phyloP scores from a whole-genome alignment of 2,329 filamentous ascomycete genomes.

The Neopestalotiopsis sp. region DNA sequence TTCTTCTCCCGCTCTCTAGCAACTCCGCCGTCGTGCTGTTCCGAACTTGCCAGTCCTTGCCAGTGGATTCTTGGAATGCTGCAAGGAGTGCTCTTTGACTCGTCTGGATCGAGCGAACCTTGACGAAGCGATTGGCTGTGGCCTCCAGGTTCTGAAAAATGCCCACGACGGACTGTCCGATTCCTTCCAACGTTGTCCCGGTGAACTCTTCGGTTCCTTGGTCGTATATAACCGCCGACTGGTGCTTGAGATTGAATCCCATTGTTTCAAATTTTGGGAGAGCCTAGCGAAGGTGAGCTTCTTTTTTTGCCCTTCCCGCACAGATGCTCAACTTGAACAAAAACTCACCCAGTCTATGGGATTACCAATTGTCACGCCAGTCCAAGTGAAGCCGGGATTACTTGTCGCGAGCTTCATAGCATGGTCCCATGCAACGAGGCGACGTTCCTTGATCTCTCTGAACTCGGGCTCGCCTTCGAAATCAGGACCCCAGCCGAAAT shows the following conservation, averaged over 20 bases:
- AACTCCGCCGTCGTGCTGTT: slow-evolving; percentile 24
- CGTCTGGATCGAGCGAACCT: slow-evolving; percentile 33
- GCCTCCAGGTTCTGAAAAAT: slow-evolving; percentile 12
- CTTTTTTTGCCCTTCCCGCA: background rate
- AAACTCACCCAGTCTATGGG: slow-evolving; percentile 38
- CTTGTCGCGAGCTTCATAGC: slow-evolving; percentile 26
- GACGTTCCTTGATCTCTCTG: slow-evolving; percentile 23
- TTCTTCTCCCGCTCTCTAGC: slow-evolving; percentile 28
- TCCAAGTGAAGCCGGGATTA: slow-evolving; percentile 34
- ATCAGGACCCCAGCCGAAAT: slow-evolving; percentile 36
- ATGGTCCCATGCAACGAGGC: slow-evolving; percentile 29
- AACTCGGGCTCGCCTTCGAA: slow-evolving; percentile 32
- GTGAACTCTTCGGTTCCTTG: slow-evolving; percentile 34
- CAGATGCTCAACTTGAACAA: background rate
- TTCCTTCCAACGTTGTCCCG: slow-evolving; percentile 35
- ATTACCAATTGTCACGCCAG: slow-evolving; percentile 36
- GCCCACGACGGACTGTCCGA: slow-evolving; percentile 30
- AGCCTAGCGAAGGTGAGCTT: slow-evolving; percentile 18
- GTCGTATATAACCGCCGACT: slow-evolving; percentile 33
- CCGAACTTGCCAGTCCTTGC: slow-evolving; percentile 30
- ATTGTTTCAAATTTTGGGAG: slow-evolving; percentile 30
- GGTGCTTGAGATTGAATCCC: slow-evolving; percentile 34
- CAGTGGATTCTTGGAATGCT: slow-evolving; percentile 30
- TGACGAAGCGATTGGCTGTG: slow-evolving; percentile 34
- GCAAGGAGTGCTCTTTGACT: slow-evolving; percentile 32